A percentile compares a stretch with the other conserved stretches of the same genome.
These are phyloP conservation scores for Aspergillus bombycis DNA, from an alignment of 2,329 filamentous ascomycete genomes.

Conservation along the genomic window DNA sequence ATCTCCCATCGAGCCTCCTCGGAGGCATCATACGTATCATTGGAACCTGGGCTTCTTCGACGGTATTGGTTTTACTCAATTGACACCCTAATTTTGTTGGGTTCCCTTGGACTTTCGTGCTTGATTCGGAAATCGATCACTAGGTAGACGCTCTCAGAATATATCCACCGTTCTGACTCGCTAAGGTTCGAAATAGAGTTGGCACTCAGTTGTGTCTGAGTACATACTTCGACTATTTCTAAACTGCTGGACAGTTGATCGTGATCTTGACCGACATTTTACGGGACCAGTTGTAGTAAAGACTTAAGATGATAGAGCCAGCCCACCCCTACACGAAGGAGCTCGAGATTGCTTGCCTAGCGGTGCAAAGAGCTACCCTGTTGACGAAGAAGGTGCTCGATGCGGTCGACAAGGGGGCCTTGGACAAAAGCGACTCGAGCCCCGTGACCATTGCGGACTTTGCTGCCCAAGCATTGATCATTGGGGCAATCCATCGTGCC, in stretches of 20 bases:
- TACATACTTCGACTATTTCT: neutral
- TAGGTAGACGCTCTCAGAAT: neutral
- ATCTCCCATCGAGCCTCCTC: neutral
- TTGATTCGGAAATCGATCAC: neutral
- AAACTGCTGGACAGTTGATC: constrained; percentile 2
- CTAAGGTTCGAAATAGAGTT: neutral
- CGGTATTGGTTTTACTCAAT: neutral
- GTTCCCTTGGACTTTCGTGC: neutral
- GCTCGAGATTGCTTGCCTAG: constrained; percentile 42
- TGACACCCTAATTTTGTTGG: too few relatives aligned
- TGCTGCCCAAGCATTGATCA: constrained; percentile 65
- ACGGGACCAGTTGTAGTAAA: neutral
- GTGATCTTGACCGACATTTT: neutral
- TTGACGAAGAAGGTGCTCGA: constrained; percentile 60
- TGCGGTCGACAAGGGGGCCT: constrained; percentile 52
- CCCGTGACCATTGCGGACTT: constrained; percentile 69
- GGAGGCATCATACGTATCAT: neutral
- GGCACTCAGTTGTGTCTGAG: neutral
- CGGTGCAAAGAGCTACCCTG: constrained; percentile 59
- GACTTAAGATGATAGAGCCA: constrained; percentile 26
- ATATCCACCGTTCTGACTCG: neutral
- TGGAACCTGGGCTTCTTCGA: neutral
- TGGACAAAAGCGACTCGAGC: constrained; percentile 61
- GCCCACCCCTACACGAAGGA: constrained; percentile 37
- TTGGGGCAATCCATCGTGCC: constrained; percentile 55